Evolutionary conservation across 1,284 basidiomycete genomes (phyloP), one percentile per base, ranked within the genome.

Genomic region (Tilletia caries): DNA sequence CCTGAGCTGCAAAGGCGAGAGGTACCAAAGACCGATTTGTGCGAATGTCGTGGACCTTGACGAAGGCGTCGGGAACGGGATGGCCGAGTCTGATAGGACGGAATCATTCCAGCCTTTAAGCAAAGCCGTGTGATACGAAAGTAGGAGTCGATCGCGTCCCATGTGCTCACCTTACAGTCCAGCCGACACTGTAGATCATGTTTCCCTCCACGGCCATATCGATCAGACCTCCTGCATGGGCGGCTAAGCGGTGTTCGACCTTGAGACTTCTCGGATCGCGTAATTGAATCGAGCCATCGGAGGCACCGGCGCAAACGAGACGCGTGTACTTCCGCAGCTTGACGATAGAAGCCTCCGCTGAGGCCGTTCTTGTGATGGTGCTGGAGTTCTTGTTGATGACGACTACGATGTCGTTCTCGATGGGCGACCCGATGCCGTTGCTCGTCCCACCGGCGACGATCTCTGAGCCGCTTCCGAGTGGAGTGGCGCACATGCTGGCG

Each of bases 21-120:
- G 94, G 92, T 0, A 89, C 89, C 33, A 91, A 87, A 1, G 92
- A 86, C 43, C 90, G 89, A 85, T 97, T 88, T 50, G 88, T 91
- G 34, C 95, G 89, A 32, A 93, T 82, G 82, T 98, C 95, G 81
- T 92, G 96, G 12, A 97, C 87, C 84, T 96, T 95, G 75, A 98
- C 91, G 32, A 96, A 86, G 1, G 93, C 92, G 82, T 98, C 95
- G 0, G 92, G 91, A 66, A 92, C 88, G 0, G 95, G 93, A 60
- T 91, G 90, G 25, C 91, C 91, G 83, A 92, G 92, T 81, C 92
- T 93, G 78, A n/a, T 48, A 10, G 54, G 13, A 23, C 15, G n/a
- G n/a, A n/a, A n/a, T n/a, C n/a, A n/a, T n/a, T n/a, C n/a, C n/a
- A n/a, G n/a, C n/a, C n/a, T n/a, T n/a, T n/a, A n/a, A n/a, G 66